phyloP scores from a whole-genome alignment of 441 rosid genomes.

The Populus hybrid region DNA sequence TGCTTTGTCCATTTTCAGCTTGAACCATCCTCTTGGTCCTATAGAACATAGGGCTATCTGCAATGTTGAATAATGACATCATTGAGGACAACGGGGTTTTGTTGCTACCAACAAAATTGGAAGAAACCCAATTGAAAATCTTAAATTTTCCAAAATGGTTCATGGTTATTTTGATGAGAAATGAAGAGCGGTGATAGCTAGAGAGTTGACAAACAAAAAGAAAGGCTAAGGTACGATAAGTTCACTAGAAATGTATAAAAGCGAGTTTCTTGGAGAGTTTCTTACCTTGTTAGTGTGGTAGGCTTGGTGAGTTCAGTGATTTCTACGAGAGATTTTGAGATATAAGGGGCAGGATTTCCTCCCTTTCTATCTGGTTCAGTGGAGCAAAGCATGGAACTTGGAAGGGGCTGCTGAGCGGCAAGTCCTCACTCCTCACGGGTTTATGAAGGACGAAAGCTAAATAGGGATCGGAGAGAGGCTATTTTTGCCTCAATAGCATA shows the following conservation, averaged over 20 bases:
- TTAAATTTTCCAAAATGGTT: conserved; percentile 31
- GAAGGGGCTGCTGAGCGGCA: background rate
- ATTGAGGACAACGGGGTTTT: conserved; percentile 22
- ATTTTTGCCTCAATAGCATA: background rate
- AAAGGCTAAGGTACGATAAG: too few species aligned
- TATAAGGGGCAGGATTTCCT: background rate
- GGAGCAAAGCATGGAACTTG: background rate
- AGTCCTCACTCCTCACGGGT: background rate
- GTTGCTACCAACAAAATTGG: conserved; percentile 27
- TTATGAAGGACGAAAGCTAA: background rate
- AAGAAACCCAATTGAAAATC: conserved; percentile 44
- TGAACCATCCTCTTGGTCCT: conserved; percentile 26
- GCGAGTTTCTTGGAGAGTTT: background rate
- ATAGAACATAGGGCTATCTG: conserved; percentile 40
- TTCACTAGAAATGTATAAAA: background rate
- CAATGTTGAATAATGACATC: conserved; percentile 21
- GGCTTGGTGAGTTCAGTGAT: background rate
- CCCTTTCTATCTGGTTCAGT: background rate
- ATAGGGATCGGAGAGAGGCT: background rate
- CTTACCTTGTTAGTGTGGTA: background rate
- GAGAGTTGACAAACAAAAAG: background rate
- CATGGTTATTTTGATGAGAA: conserved; percentile 29
- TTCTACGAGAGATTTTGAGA: conserved; percentile 1
- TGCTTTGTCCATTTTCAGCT: conserved; percentile 16
- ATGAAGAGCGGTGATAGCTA: conserved; percentile 4